These are phyloP conservation scores for Stemphylium vesicarium DNA, from an alignment of 2,329 filamentous ascomycete genomes.

Conservation along the genomic window DNA sequence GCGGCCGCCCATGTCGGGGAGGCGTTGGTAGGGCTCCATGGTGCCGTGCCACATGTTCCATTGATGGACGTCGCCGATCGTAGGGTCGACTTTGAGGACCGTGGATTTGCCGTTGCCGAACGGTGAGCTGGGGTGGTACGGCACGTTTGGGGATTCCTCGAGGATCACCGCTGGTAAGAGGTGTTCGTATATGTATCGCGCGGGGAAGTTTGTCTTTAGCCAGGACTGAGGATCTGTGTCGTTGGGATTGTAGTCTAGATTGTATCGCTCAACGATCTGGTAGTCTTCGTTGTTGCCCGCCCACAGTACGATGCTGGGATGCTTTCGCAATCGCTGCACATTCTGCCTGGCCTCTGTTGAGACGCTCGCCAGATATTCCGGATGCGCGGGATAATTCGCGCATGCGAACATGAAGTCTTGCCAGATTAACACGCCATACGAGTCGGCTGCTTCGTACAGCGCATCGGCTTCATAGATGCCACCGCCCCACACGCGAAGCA, in stretches of 20 bases:
- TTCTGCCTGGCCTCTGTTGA: constrained; percentile 66
- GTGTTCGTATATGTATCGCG: constrained; percentile 87
- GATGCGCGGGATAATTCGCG: constrained; percentile 63
- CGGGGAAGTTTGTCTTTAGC: constrained; percentile 87
- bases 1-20: constrained; percentile 83
- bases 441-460: constrained; percentile 79
- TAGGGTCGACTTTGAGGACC: constrained; percentile 60
- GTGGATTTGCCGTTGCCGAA: constrained; percentile 78
- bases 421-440: constrained; percentile 80
- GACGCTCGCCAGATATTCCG: constrained; percentile 60
- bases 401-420: constrained; percentile 87
- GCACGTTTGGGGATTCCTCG: constrained; percentile 68
- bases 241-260: constrained; percentile 76
- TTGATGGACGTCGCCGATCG: constrained; percentile 88
- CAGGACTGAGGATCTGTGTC: constrained; percentile 82
- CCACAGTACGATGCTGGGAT: constrained; percentile 85
- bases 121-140: constrained; percentile 81
- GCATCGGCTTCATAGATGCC: constrained; percentile 77
- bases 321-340: constrained; percentile 75
- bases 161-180: constrained; percentile 75
- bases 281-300: constrained; percentile 97
- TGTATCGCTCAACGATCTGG: constrained; percentile 75
- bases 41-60: constrained; percentile 98
- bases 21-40: constrained; percentile 82
- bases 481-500: constrained; percentile 82